Conservation (phyloP, 1,284 basidiomycete genomes). For the Pyrrhoderma lamaoense region DNA sequence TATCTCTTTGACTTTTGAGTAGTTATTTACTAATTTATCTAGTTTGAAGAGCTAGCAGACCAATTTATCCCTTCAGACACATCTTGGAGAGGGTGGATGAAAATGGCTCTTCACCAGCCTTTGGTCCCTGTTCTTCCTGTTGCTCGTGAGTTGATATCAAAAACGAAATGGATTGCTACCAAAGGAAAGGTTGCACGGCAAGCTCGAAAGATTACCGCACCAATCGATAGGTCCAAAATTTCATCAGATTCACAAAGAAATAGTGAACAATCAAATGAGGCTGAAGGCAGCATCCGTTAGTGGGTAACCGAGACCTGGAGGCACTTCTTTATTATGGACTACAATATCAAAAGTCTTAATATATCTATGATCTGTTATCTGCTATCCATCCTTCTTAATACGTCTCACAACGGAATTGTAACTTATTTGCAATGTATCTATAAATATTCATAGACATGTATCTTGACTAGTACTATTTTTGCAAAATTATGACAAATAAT, state of each 20-base stretch:
- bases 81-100: constrained; percentile 75
- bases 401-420: too few species aligned
- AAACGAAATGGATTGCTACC: constrained; percentile 60
- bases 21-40: constrained; percentile 17
- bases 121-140: constrained; percentile 67
- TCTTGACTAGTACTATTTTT: too few species aligned
- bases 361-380: too few species aligned
- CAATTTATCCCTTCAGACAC: constrained; percentile 72
- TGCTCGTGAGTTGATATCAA: constrained; percentile 64
- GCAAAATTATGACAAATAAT: too few species aligned
- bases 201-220: constrained; percentile 2
- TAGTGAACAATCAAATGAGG: constrained; percentile 7
- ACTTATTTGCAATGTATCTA: too few species aligned
- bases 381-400: too few species aligned
- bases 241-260: neutral
- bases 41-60: constrained; percentile 80
- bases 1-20: constrained; percentile 5
- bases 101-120: constrained; percentile 73
- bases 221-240: neutral
- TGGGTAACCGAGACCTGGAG: too few species aligned
- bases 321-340: too few species aligned
- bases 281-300: neutral
- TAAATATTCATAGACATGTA: too few species aligned
- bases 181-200: constrained; percentile 14
- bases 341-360: too few species aligned